Base-by-base conservation (phyloP, 345 rosid genomes). In the Gossypium arboreum region DNA sequence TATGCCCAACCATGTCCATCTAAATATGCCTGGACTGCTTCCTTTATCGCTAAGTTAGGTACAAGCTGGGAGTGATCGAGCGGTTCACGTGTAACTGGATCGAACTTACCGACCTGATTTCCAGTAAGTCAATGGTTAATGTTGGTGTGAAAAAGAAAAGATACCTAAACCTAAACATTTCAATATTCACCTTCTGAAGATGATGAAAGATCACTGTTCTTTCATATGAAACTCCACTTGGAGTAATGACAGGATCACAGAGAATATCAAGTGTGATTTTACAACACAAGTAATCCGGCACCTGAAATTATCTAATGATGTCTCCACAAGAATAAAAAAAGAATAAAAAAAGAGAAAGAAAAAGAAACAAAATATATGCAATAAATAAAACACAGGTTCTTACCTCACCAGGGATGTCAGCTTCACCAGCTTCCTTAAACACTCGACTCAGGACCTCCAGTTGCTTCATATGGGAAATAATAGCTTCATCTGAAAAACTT, bases 251-350 rank as follows among this genome's bases (percentile, higher is more conserved):
- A 54, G 98, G 98, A 84, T 92, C 99, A 10, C 89, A 89, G 72
- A 89, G 88, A 44, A 92, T 91, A 79, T 92, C 97, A 12, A 95
- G 97, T 27, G 98, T 90, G 13, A 95, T 92, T 73, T 85, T 91
- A 83, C 98, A 92, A 71, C 99, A 92, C 9, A 92, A 81, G 73
- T 88, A 89, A 83, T 89, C 98, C 2, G 99, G 99, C 76, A 95
- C 96, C 99, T 95, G 87, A 7, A 79, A 79, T 61, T 27, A 57
- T 11, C 24, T 51, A 34, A 34, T 69, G 10, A 69, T 25, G 22
- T 27, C 25, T 51, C 39, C 17, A 18, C 62, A 41, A 10, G 16
- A 22, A 34, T 45, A 47, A 39, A 27, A 24, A 39, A 20, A 20
- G 22, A 20, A 20, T 20, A 20, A 20, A 15, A 3, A 10, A 16